Base-by-base conservation (phyloP, 352 stramenopile species). In the Phytophthora syringae region DNA sequence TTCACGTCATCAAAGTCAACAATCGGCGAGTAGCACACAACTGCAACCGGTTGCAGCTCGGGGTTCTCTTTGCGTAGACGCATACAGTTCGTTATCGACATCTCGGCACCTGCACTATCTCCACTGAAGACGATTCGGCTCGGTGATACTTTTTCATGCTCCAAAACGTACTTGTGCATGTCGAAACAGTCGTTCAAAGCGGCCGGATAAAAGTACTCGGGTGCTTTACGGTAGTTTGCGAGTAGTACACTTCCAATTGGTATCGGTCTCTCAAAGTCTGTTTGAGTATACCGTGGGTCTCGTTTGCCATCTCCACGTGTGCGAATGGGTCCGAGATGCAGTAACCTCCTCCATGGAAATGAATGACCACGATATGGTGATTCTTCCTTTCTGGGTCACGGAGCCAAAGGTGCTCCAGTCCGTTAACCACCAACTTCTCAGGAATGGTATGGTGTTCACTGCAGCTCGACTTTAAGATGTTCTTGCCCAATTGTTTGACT, bases 161-260 rank as follows among this genome's bases (percentile, higher is more conserved):
- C 9, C 5, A 80, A 44, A 1, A 86, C 44, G 51, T 76, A 67
- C 44, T 82, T 63, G 55, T 73, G 79, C 50, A 75, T 77, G 12
- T 49, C 25, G 16, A 76, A 51, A 10, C 63, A 63, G 52, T 86
- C 77, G 45, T 83, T 60, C 16, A 73, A 34, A 9, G 74, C 68
- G 1, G 58, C 45, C 7, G 77, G 77, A 52, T 68, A 86, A 20
- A 60, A 30, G 36, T 60, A 53, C 36, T 80, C 60, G 1, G 74
- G 72, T 11, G 67, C 56, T 64, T 80, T 82, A 49, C 74, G 74
- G 66, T 83, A 86, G 60, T 81, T 86, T 22, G 71, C 71, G 1
- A 86, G 60, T 24, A 83, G 68, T 24, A 47, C 36, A 67, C 53
- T 34, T 51, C 37, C 24, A 64, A 13, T 24, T 27, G 21, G 49